Evolutionary conservation across 305 asterid genomes (phyloP), one percentile per base, ranked within the genome.

Genomic region (Fraxinus albicans): DNA sequence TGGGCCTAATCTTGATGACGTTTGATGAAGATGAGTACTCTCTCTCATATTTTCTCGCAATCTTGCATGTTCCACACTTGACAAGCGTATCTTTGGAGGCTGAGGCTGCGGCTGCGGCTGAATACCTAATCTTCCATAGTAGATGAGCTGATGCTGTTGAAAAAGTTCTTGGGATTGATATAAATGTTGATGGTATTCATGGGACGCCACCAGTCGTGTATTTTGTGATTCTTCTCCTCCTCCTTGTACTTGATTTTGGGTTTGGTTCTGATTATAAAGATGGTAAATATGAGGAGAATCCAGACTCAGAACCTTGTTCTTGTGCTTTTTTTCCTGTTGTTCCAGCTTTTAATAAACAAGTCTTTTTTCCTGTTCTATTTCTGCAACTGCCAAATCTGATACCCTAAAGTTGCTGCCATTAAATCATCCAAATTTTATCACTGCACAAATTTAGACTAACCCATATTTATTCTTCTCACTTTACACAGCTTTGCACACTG

Each of bases 231-330:
- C 79, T 63, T 76, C 86, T 10, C 65, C 83, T 63, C 13, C n/a
- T 69, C 75, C 75, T 69, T 69, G 75, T 53, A 55, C 82, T 69
- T 85, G 91, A 70, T 82, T 69, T 77, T 84, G 88, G 69, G 80
- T 70, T 65, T 76, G 91, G 73, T 80, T 72, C 33, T 80, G 93
- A 73, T 83, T 79, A n/a, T 38, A 87, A 78, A 83, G 86, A 34
- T 72, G 44, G 34, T n/a, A 29, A 67, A 65, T 93, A 86, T 90
- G 94, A 88, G 97, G 91, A 88, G 97, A 90, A 93, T 93, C 97
- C 98, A 92, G 97, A 90, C 80, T 92, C 94, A 84, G 89, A 89
- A 85, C 90, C 88, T 84, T 85, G 82, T 77, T 73, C 60, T 83
- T 76, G 74, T 79, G 82, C 73, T 29, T 29, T 67, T 87, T 77